Conservation (phyloP, 805 yeast species). For the Nakazawaea wickerhamii region DNA sequence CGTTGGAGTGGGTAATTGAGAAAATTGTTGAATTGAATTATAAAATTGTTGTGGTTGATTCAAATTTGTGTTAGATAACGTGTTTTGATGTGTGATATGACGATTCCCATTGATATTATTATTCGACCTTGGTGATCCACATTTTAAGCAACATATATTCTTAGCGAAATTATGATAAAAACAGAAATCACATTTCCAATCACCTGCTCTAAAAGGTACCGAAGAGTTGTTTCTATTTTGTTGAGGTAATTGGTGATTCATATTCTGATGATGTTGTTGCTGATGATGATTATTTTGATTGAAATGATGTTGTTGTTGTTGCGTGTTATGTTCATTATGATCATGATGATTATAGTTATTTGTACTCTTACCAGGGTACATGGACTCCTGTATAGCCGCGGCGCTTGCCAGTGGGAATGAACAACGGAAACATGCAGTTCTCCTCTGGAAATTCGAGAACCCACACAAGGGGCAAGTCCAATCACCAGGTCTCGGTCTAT, state of each 20-base stretch:
- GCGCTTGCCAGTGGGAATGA: slow-evolving; percentile 80
- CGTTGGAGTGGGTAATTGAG: slow-evolving; percentile 9
- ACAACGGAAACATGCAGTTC: slow-evolving; percentile 92
- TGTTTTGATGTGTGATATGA: neutral
- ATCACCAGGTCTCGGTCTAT: slow-evolving; percentile 93
- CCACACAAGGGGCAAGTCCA: slow-evolving; percentile 99
- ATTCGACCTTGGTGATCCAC: slow-evolving; percentile 63
- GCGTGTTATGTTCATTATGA: slow-evolving; percentile 3
- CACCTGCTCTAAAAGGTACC: slow-evolving; percentile 96
- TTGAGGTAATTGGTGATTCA: slow-evolving; percentile 15
- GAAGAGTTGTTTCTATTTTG: slow-evolving; percentile 26
- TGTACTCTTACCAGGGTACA: slow-evolving; percentile 27
- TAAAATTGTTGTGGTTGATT: no score
- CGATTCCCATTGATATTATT: slow-evolving; percentile 11
- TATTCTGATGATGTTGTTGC: slow-evolving; percentile 6
- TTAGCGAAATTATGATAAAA: slow-evolving; percentile 91
- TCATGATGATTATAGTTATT: slow-evolving; percentile 15
- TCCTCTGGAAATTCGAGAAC: slow-evolving; percentile 87
- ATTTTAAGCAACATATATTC: slow-evolving; percentile 78
- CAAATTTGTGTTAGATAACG: neutral
- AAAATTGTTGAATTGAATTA: slow-evolving; percentile 10
- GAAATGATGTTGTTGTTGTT: slow-evolving; percentile 15
- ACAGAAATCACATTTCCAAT: slow-evolving; percentile 91
- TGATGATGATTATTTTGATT: no score
- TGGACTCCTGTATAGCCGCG: slow-evolving; percentile 61